Conservation (phyloP, 306 rosid species). For the Dryas alaskensis region DNA sequence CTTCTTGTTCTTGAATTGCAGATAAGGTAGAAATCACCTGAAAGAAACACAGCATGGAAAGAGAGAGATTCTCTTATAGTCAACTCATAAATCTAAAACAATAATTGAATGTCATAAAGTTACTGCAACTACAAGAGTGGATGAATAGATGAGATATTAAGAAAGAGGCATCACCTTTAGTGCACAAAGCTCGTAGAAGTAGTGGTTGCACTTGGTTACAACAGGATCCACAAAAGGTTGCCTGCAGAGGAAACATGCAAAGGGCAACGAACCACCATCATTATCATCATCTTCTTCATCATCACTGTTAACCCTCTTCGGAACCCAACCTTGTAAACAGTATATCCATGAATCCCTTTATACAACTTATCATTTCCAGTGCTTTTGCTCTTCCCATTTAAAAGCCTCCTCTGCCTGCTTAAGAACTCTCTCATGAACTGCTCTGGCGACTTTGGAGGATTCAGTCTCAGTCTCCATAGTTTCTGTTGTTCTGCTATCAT, state of each 20-base stretch:
- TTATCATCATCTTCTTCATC: conserved; percentile 38
- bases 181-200: conserved; percentile 83
- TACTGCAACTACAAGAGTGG: neutral
- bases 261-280: conserved; percentile 55
- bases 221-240: conserved; percentile 83
- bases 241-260: conserved; percentile 79
- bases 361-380: conserved; percentile 54
- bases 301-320: conserved; percentile 67
- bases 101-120: neutral
- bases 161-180: conserved; percentile 49
- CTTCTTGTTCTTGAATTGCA: conserved; percentile 67
- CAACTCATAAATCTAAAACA: neutral
- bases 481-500: conserved; percentile 78
- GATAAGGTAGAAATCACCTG: neutral
- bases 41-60: neutral
- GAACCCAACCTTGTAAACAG: conserved; percentile 76
- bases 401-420: conserved; percentile 61
- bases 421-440: conserved; percentile 72
- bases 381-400: conserved; percentile 45
- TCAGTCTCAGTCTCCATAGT: conserved; percentile 81
- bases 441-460: conserved; percentile 66
- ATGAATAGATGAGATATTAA: neutral
- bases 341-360: conserved; percentile 68
- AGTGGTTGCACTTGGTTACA: conserved; percentile 75
- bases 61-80: neutral